Base-by-base conservation (phyloP, 2,329 filamentous ascomycete genomes). In the Nigrospora sphaerica region DNA sequence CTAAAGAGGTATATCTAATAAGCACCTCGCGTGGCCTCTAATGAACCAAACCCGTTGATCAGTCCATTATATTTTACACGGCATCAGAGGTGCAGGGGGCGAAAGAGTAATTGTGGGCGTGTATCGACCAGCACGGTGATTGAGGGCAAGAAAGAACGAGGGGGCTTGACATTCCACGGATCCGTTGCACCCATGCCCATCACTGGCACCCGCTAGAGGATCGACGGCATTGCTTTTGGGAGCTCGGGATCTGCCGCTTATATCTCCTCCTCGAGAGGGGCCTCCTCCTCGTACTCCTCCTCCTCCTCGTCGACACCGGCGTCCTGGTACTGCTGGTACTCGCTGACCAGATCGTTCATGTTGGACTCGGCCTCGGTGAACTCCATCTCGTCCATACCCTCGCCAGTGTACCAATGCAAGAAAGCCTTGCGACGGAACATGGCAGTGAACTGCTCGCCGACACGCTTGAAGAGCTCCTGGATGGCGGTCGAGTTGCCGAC, bases 331-430 rank as follows among this genome's bases (percentile, higher is more conserved):
- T 98, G 93, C 83, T 97, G 93, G 81, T 98, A 98, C 75, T 98
- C 93, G 52, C 90, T 95, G 64, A 98, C 92, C 68, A 98, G 79
- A 73, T 98, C 93, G 80, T 98, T 97, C 93, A 98, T 97, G 82
- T 98, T 98, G 76, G 88, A 95, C 85, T 98, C 93, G 62, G 93
- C 93, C 83, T 98, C 93, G 68, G 93, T 98, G 81, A 98, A 98
- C 80, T 98, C 93, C 93, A 98, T 97, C 86, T 98, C 93, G 76
- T 98, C 93, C 93, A 98, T 98, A 78, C 93, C 93, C 83, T 98
- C 93, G 68, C 91, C 91, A 83, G 93, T 98, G 79, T 98, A 98
- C 93, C 93, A 98, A 81, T 97, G 93, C 83, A 98, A 88, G 90
- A 98, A 98, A 85, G 93, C 93, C 88, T 97, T 98, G 77, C 93